Evolutionary conservation across 371 early-diverging fungal species (phyloP).

Genomic region (Ordospora colligata): DNA sequence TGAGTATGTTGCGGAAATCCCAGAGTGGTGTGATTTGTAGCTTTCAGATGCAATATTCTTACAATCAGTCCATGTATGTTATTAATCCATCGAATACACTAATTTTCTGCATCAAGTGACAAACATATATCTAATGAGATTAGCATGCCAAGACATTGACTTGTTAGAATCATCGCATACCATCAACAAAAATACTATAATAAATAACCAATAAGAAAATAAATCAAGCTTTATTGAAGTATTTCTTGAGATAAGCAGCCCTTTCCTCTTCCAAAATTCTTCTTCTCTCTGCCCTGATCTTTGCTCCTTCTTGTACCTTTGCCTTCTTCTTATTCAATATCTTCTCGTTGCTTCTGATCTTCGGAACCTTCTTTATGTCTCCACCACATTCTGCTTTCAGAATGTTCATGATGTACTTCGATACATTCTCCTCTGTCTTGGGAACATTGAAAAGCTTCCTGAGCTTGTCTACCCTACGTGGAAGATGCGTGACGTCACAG

Average conservation of each 20-base stretch:
- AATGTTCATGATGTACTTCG: conserved; percentile 69
- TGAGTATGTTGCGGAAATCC: conserved; percentile 51
- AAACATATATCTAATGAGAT: neutral
- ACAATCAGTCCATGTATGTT: neutral
- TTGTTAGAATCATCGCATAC: neutral
- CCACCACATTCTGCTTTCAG: conserved; percentile 16
- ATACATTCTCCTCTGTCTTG: conserved; percentile 89
- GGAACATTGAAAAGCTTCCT: conserved; percentile 85
- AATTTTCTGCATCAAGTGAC: neutral
- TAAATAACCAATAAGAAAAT: neutral
- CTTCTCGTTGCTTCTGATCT: conserved; percentile 26
- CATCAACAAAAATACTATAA: neutral
- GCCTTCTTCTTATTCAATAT: conserved; percentile 1
- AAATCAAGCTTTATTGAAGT: conserved; percentile 17
- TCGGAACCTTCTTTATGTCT: conserved; percentile 48
- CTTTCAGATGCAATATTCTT: neutral
- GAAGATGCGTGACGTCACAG: conserved; percentile 83
- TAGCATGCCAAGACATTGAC: neutral
- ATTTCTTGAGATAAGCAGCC: conserved; percentile 27
- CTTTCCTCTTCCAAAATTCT: conserved; percentile 22
- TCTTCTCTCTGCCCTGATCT: conserved; percentile 22
- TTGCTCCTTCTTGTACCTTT: neutral
- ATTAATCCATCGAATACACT: neutral
- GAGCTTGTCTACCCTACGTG: conserved; percentile 93
- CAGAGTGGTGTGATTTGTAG: conserved; percentile 51